Evolutionary conservation across 2,329 filamentous ascomycete species (phyloP).

Genomic region (Alternaria atra): DNA sequence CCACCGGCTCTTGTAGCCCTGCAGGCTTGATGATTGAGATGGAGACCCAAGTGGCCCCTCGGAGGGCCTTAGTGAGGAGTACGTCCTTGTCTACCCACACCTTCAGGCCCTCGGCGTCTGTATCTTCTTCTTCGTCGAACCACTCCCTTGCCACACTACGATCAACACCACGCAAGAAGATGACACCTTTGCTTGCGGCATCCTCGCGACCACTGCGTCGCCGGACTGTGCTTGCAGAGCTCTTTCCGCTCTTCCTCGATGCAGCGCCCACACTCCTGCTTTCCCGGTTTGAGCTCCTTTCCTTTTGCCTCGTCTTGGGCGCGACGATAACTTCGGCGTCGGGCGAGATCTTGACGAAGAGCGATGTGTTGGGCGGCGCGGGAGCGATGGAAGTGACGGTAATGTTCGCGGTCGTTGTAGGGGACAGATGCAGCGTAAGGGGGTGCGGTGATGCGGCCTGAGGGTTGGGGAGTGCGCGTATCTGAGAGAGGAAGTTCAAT

Average conservation of each 20-base stretch:
- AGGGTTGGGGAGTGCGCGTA: conserved; percentile 91
- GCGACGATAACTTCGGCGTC: conserved; percentile 98
- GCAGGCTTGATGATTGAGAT: conserved; percentile 89
- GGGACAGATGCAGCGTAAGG: conserved; percentile 90
- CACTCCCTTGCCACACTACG: conserved; percentile 73
- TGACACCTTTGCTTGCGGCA: conserved; percentile 67
- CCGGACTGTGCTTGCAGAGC: conserved; percentile 74
- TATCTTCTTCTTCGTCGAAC: conserved; percentile 73
- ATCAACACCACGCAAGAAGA: conserved; percentile 85
- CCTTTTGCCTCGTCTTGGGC: conserved; percentile 83
- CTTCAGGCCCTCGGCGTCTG: conserved; percentile 65
- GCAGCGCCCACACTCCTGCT: conserved; percentile 82
- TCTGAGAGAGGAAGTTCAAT: conserved; percentile 90
- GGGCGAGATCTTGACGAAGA: conserved; percentile 91
- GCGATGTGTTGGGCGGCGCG: conserved; percentile 69
- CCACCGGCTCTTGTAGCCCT: conserved; percentile 74
- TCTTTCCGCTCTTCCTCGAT: conserved; percentile 80
- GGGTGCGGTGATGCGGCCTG: conserved; percentile 72
- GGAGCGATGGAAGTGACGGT: conserved; percentile 85
- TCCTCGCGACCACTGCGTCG: conserved; percentile 68
- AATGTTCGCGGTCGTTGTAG: conserved; percentile 94
- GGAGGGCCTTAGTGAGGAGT: conserved; percentile 74
- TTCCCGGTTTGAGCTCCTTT: conserved; percentile 71
- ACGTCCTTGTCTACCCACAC: conserved; percentile 88
- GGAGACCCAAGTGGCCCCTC: conserved; percentile 77